Evolutionary conservation across 805 yeast genomes (phyloP), one percentile per base, ranked within the genome.

Genomic region (Myxozyma geophila): DNA sequence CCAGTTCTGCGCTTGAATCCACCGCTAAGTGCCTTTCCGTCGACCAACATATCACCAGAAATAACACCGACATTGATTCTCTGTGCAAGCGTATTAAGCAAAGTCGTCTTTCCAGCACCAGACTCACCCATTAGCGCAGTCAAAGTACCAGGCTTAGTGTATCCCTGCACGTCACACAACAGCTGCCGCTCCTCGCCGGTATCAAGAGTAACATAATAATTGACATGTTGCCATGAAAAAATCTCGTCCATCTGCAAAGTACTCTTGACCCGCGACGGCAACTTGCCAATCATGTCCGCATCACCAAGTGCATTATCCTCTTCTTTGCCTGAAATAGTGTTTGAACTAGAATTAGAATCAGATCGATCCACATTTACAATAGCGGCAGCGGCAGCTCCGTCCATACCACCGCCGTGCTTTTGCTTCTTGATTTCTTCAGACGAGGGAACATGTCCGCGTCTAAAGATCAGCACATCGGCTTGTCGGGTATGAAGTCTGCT

Each of bases 111-210:
- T 78, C 95, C 95, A 52, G 95, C 95, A 78, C 95, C 95, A 40
- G 93, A 88, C 58, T 87, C 89, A 71, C 95, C 95, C 92, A 88
- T 88, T 62, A 88, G 79, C 5, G 93, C 93, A 48, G 92, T 87
- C 75, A 88, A 79, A 62, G 89, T 87, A 70, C 93, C 93, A 21
- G 93, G 93, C 72, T 85, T 86, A 59, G 87, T 90, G 80, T 86
- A 88, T 56, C 93, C 93, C 70, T 83, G 84, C 54, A 85, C 83
- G 71, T 80, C 78, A 67, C 81, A 77, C 60, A 85, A 75, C 44
- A 76, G 70, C 53, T 77, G 70, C 49, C 82, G 72, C 5, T 73
- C 66, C 48, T 74, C 75, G 1, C 79, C 79, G 67, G 73, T 75
- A 33, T 67, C 59, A 54, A 79, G 69, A 63, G 84, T 83, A 68